These are phyloP conservation scores for Pseudogymnoascus sp. DNA, from an alignment of 2,329 filamentous ascomycete genomes.

Conservation along the genomic window DNA sequence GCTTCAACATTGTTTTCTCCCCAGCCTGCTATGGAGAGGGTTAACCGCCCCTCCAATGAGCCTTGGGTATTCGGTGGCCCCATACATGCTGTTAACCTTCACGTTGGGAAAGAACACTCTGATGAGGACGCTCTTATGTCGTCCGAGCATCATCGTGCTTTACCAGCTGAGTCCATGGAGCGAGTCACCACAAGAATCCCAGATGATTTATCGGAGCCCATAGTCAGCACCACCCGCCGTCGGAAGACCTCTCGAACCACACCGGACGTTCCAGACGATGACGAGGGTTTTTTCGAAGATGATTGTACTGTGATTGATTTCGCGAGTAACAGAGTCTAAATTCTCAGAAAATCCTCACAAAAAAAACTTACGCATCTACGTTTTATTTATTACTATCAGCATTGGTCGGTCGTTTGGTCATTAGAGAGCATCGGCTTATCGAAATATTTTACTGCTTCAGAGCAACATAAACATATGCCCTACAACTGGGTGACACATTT, in stretches of 20 bases:
- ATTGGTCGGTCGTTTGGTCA: conserved; percentile 7
- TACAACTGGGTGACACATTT: conserved; percentile 8
- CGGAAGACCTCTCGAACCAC: conserved; percentile 46
- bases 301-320: conserved; percentile 89
- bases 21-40: conserved; percentile 25
- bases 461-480: neutral
- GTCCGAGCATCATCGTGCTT: conserved; percentile 44
- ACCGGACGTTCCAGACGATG: conserved; percentile 43
- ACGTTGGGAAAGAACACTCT: conserved; percentile 40
- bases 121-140: conserved; percentile 36
- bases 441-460: conserved; percentile 4
- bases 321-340: conserved; percentile 57
- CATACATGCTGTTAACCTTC: conserved; percentile 42
- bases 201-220: conserved; percentile 53
- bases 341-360: neutral
- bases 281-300: conserved; percentile 80
- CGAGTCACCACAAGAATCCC: conserved; percentile 45
- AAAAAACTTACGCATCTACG: conserved; percentile 5
- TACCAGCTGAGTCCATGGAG: conserved; percentile 57
- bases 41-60: conserved; percentile 22
- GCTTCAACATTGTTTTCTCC: conserved; percentile 23
- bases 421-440: conserved; percentile 4
- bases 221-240: conserved; percentile 72
- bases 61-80: conserved; percentile 54
- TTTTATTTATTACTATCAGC: neutral